These are phyloP conservation scores for Paecilomyces formosus DNA, from an alignment of 2,329 filamentous ascomycete species.

Conservation along the genomic window DNA sequence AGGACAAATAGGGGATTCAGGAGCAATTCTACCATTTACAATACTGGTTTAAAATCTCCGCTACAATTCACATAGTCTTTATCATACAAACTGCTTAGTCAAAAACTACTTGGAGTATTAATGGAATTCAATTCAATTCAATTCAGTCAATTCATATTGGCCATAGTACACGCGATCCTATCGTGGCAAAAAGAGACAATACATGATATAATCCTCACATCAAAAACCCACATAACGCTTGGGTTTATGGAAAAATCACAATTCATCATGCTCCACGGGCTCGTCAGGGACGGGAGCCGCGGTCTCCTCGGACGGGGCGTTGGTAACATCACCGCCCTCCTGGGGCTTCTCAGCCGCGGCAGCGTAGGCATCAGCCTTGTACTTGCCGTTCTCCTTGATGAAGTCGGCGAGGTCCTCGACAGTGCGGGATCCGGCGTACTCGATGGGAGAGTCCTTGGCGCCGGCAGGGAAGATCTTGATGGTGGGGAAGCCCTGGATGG, in stretches of 20 bases:
- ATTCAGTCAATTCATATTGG: not conserved
- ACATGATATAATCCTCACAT: not conserved
- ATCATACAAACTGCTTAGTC: not conserved
- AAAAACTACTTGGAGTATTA: not conserved
- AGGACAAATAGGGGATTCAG: too few relatives aligned
- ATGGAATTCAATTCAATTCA: not conserved
- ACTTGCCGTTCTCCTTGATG: constrained; percentile 89
- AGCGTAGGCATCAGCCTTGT: constrained; percentile 63
- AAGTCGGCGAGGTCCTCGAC: constrained; percentile 88
- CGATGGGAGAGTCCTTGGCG: constrained; percentile 73
- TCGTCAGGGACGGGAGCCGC: constrained; percentile 4
- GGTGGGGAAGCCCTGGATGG: constrained; percentile 96
- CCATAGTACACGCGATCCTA: not conserved
- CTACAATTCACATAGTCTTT: not conserved
- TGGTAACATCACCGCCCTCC: constrained; percentile 27
- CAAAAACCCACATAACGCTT: constrained; percentile 1
- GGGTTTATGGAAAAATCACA: constrained; percentile 18
- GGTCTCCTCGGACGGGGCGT: constrained; percentile 15
- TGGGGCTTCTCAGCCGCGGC: constrained; percentile 50
- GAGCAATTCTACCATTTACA: not conserved
- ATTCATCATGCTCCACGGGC: constrained; percentile 28
- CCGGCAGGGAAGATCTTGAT: constrained; percentile 97
- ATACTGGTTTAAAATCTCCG: not conserved
- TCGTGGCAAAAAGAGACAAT: not conserved
- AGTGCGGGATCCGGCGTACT: constrained; percentile 81